These are phyloP conservation scores for Didymellaceae sp. DNA, from an alignment of 2,329 filamentous ascomycete species.

Conservation along the genomic window DNA sequence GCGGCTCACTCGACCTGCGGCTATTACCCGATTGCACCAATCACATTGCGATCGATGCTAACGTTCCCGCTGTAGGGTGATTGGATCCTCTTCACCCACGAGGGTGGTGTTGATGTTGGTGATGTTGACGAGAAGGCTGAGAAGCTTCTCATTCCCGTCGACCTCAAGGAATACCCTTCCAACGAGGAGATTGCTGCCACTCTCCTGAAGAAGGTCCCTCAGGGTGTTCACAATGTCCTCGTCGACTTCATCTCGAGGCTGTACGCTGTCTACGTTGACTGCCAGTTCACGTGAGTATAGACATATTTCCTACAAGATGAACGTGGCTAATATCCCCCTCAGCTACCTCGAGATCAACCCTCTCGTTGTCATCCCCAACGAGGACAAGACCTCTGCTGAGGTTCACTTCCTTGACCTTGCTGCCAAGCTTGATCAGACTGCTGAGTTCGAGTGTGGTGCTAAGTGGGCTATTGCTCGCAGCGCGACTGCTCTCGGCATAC, in stretches of 20 bases:
- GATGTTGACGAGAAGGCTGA: slow-evolving; percentile 99
- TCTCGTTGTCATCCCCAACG: slow-evolving; percentile 95
- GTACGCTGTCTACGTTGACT: slow-evolving; percentile 99
- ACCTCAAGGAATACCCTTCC: slow-evolving; percentile 91
- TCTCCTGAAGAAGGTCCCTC: slow-evolving; percentile 90
- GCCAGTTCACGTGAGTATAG: slow-evolving; percentile 80
- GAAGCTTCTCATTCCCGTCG: slow-evolving; percentile 97
- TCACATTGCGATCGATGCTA: slow-evolving; percentile 40
- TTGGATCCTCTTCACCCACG: slow-evolving; percentile 99
- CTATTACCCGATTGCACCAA: slow-evolving; percentile 31
- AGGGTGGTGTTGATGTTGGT: slow-evolving; percentile 98
- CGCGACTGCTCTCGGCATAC: slow-evolving; percentile 84
- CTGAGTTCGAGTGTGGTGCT: slow-evolving; percentile 98
- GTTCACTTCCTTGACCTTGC: slow-evolving; percentile 98
- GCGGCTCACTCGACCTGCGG: slow-evolving; percentile 38
- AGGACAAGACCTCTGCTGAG: slow-evolving; percentile 85
- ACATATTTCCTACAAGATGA: background rate
- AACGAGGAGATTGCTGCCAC: slow-evolving; percentile 88
- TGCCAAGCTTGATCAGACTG: slow-evolving; percentile 98
- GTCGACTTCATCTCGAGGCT: slow-evolving; percentile 99
- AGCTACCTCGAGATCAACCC: slow-evolving; percentile 99
- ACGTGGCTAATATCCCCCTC: slow-evolving; percentile 21
- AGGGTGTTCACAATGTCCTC: slow-evolving; percentile 96
- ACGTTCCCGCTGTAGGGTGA: slow-evolving; percentile 72
- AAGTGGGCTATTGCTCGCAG: slow-evolving; percentile 98